Evolutionary conservation across 2,329 filamentous ascomycete genomes (phyloP).

Genomic region (Ascochyta lentis): DNA sequence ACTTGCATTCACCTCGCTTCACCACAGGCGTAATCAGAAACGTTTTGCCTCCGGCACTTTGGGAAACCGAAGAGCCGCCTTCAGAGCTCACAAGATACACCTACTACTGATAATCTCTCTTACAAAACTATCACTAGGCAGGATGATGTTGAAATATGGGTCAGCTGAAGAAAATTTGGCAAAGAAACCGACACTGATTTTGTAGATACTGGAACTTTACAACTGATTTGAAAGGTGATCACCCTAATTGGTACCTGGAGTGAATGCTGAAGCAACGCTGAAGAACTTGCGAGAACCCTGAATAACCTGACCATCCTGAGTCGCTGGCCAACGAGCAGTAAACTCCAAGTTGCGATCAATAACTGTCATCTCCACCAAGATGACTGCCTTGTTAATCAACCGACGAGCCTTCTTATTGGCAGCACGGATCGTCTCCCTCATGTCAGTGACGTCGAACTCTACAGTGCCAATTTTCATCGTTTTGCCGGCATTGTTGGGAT

Average conservation of each 20-base stretch:
- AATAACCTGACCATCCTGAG: slow-evolving; percentile 3
- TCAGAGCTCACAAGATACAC: no score
- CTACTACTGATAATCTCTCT: no score
- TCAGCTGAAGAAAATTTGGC: no score
- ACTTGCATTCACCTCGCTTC: background rate
- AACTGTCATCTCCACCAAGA: slow-evolving; percentile 23
- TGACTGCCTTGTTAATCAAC: background rate
- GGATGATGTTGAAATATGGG: no score
- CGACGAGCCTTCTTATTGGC: background rate
- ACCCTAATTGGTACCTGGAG: slow-evolving; percentile 13
- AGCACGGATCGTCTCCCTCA: slow-evolving; percentile 1
- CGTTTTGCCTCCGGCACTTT: no score
- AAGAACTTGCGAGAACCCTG: slow-evolving; percentile 8
- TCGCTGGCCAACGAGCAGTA: slow-evolving; percentile 17
- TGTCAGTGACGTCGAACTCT: slow-evolving; percentile 17
- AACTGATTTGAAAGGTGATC: background rate
- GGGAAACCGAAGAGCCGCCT: no score
- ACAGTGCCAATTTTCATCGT: slow-evolving; percentile 15
- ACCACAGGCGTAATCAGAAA: background rate
- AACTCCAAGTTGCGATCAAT: slow-evolving; percentile 26
- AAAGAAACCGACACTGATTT: no score
- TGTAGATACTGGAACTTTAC: background rate
- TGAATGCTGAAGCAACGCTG: slow-evolving; percentile 14
- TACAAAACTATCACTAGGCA: no score
- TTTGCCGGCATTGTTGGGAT: slow-evolving; percentile 19